A percentile compares a stretch with the other conserved stretches of the same genome.
phyloP scores from a whole-genome alignment of 371 early-diverging fungal species.

The Entomophthora muscae region DNA sequence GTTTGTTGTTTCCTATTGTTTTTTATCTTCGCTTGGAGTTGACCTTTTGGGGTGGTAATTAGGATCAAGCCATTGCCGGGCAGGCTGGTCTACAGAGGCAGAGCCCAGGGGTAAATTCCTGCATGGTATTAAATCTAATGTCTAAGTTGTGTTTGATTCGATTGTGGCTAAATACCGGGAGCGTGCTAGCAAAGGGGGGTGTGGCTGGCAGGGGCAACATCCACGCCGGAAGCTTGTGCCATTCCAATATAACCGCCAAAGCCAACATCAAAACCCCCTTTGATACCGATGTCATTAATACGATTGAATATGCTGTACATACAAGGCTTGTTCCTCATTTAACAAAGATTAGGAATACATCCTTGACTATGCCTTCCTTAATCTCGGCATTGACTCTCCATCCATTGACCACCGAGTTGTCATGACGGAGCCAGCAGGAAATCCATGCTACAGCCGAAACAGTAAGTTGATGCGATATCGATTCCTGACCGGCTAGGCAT shows the following conservation, averaged over 20 bases:
- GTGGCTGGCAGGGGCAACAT: constrained; percentile 17
- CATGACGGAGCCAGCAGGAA: constrained; percentile 69
- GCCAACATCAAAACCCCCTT: constrained; percentile 54
- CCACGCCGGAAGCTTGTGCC: constrained; percentile 58
- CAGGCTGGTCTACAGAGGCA: constrained; percentile 60
- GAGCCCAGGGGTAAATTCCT: constrained; percentile 31
- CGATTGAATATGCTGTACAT: constrained; percentile 52
- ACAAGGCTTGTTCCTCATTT: neutral
- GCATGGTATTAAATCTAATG: neutral
- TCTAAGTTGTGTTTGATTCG: constrained; percentile 58
- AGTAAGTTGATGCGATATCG: constrained; percentile 19
- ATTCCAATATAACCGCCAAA: constrained; percentile 44
- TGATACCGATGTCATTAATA: constrained; percentile 46
- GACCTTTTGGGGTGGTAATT: too few relatives aligned
- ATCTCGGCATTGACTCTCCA: constrained; percentile 51
- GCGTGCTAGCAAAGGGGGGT: constrained; percentile 30
- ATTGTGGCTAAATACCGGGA: constrained; percentile 62
- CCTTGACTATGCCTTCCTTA: constrained; percentile 67
- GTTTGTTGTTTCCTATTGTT: too few relatives aligned
- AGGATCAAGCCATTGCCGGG: constrained; percentile 61
- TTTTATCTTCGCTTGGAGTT: too few relatives aligned
- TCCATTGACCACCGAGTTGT: constrained; percentile 55
- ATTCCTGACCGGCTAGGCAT: constrained; percentile 25
- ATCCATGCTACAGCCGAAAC: constrained; percentile 50
- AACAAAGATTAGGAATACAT: constrained; percentile 41